Conservation (phyloP, 2,329 filamentous ascomycete genomes). For the Phoma sp. region DNA sequence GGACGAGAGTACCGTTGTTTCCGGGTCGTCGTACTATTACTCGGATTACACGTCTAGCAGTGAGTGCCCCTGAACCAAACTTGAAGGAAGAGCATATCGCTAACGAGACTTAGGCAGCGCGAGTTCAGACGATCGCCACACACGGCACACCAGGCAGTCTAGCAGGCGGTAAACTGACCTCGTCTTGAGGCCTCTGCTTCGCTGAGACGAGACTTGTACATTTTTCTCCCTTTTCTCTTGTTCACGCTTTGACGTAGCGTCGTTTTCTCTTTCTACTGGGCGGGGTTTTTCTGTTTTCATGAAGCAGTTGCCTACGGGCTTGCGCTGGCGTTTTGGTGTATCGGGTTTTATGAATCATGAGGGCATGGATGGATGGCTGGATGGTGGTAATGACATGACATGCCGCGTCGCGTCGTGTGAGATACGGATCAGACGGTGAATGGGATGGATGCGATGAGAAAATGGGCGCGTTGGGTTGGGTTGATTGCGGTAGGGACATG, state of each 20-base stretch:
- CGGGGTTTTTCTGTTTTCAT: too few relatives aligned
- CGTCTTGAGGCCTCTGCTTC: not conserved
- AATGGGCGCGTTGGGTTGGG: too few relatives aligned
- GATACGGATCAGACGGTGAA: not conserved
- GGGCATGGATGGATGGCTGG: too few relatives aligned
- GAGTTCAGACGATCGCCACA: constrained; percentile 52
- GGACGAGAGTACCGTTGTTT: constrained; percentile 52
- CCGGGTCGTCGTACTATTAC: constrained; percentile 49
- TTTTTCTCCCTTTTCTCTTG: constrained; percentile 21
- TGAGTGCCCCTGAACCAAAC: too few relatives aligned
- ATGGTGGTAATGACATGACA: too few relatives aligned
- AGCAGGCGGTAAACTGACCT: constrained; percentile 1
- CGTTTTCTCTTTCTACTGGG: too few relatives aligned
- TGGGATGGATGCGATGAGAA: not conserved
- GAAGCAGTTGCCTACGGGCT: too few relatives aligned
- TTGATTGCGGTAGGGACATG: too few relatives aligned
- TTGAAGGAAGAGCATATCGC: not conserved
- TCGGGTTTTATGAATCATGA: too few relatives aligned
- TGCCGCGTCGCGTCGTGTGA: too few relatives aligned
- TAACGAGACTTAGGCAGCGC: constrained; percentile 49
- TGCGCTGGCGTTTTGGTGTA: too few relatives aligned
- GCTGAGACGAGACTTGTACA: constrained; percentile 1
- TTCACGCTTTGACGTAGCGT: too few relatives aligned
- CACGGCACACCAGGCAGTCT: constrained; percentile 49
- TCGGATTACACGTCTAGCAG: constrained; percentile 57